A percentile compares a stretch with the other conserved stretches of the same genome.
These are phyloP conservation scores for Leptoxyphium fumago DNA, from an alignment of 2,329 filamentous ascomycete genomes.

Conservation along the genomic window DNA sequence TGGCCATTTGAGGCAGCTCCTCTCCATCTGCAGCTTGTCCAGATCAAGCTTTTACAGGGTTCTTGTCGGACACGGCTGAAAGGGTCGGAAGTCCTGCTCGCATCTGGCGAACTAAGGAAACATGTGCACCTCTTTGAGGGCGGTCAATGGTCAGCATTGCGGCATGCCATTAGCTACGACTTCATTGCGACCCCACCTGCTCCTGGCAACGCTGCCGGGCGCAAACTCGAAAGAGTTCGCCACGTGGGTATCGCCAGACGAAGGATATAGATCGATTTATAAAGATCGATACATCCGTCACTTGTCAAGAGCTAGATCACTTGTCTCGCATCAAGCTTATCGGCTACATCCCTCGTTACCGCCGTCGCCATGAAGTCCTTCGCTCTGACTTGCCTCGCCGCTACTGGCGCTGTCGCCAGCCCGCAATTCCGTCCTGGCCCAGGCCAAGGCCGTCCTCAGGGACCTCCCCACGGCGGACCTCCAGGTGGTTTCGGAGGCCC, in stretches of 20 bases:
- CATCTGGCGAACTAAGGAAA: not conserved
- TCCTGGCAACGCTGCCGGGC: too few relatives aligned
- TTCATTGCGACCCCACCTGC: not conserved
- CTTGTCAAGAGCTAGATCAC: too few relatives aligned
- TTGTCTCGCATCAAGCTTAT: too few relatives aligned
- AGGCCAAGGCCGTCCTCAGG: not conserved
- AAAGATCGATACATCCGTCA: not conserved
- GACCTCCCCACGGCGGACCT: too few relatives aligned
- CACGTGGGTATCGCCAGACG: not conserved
- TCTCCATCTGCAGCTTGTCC: too few relatives aligned
- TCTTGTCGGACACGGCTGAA: too few relatives aligned
- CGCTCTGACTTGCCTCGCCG: slow-evolving; percentile 6
- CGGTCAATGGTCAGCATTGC: not conserved
- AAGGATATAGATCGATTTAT: not conserved
- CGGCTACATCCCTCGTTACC: too few relatives aligned
- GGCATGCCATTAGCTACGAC: not conserved
- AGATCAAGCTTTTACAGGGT: too few relatives aligned
- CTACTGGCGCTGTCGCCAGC: slow-evolving; percentile 16
- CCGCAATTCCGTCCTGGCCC: slow-evolving; percentile 1
- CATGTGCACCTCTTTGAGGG: not conserved
- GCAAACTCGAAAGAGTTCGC: not conserved
- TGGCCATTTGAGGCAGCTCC: too few relatives aligned
- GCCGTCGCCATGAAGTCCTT: not conserved
- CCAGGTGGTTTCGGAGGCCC: not conserved
- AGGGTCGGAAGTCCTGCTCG: too few relatives aligned